Conservation (phyloP, 1,284 basidiomycete genomes). For the Taiwanofungus camphoratus region DNA sequence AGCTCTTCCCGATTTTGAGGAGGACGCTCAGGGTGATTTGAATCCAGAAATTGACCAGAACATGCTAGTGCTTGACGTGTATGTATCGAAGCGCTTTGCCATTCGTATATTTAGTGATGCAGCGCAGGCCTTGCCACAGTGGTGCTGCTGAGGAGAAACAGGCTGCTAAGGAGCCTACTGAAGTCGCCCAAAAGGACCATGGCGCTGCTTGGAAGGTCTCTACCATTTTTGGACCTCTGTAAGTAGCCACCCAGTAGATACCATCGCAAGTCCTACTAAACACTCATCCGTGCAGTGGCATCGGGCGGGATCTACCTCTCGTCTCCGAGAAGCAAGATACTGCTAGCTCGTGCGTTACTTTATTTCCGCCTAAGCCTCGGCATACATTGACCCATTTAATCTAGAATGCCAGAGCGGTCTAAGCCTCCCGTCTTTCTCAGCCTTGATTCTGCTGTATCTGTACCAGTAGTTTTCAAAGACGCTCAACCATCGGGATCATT, state of each 20-base stretch:
- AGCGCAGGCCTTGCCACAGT: too few relatives aligned
- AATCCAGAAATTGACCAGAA: slow-evolving; percentile 7
- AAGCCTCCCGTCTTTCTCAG: slow-evolving; percentile 7
- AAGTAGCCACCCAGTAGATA: slow-evolving; percentile 14
- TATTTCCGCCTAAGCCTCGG: too few relatives aligned
- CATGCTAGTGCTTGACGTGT: background rate
- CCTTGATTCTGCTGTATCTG: slow-evolving; percentile 17
- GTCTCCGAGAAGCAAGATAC: background rate
- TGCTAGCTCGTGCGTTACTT: slow-evolving; percentile 7
- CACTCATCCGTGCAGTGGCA: slow-evolving; percentile 3
- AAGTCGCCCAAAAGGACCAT: background rate
- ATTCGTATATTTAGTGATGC: too few relatives aligned
- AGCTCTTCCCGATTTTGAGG: slow-evolving; percentile 51
- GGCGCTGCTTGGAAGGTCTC: slow-evolving; percentile 18
- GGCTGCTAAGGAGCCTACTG: background rate
- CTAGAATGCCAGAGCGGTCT: too few relatives aligned
- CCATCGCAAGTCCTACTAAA: too few relatives aligned
- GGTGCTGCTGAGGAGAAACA: background rate
- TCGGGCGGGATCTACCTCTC: slow-evolving; percentile 1
- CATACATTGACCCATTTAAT: too few relatives aligned
- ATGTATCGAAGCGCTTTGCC: too few relatives aligned
- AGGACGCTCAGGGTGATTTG: slow-evolving; percentile 28
- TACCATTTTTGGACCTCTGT: slow-evolving; percentile 34
- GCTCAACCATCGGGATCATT: slow-evolving; percentile 15
- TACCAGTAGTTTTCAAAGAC: slow-evolving; percentile 21